Conservation (phyloP, 2,329 filamentous ascomycete species). For the Aureobasidium sp. region DNA sequence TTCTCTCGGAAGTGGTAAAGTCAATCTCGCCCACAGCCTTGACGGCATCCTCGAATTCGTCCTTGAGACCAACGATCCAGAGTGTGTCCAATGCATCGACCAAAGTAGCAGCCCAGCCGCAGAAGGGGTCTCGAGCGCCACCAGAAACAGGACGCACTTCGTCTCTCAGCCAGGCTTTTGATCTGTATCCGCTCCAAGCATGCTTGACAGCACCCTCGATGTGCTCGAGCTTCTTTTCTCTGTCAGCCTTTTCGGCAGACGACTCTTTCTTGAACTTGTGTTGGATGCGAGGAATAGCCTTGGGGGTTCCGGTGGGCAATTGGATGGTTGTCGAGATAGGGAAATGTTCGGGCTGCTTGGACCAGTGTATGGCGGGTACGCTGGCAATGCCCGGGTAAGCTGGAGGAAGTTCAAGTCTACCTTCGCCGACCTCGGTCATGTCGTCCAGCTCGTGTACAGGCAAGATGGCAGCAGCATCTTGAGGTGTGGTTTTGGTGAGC, state of each 20-base stretch:
- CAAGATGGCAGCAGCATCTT: conserved; percentile 1
- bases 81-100: conserved; percentile 78
- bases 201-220: conserved; percentile 70
- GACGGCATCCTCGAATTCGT: conserved; percentile 74
- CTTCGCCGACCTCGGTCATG: conserved; percentile 20
- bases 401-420: conserved; percentile 25
- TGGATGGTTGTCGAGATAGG: conserved; percentile 69
- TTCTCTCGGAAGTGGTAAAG: conserved; percentile 64
- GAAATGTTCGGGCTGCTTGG: conserved; percentile 58
- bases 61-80: conserved; percentile 75
- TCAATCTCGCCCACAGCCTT: conserved; percentile 66
- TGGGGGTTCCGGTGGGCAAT: conserved; percentile 65
- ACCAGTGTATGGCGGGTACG: conserved; percentile 46
- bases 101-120: conserved; percentile 82
- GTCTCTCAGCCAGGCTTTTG: conserved; percentile 77
- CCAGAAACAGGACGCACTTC: conserved; percentile 71
- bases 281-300: conserved; percentile 70
- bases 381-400: conserved; percentile 17
- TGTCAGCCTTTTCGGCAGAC: conserved; percentile 51
- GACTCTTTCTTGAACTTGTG: conserved; percentile 62
- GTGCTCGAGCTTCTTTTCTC: conserved; percentile 55
- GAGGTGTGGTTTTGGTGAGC: not conserved
- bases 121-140: conserved; percentile 70
- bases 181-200: conserved; percentile 76
- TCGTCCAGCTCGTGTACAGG: conserved; percentile 7